Evolutionary conservation across 306 rosid genomes (phyloP).

Genomic region (Malus sieversii): DNA sequence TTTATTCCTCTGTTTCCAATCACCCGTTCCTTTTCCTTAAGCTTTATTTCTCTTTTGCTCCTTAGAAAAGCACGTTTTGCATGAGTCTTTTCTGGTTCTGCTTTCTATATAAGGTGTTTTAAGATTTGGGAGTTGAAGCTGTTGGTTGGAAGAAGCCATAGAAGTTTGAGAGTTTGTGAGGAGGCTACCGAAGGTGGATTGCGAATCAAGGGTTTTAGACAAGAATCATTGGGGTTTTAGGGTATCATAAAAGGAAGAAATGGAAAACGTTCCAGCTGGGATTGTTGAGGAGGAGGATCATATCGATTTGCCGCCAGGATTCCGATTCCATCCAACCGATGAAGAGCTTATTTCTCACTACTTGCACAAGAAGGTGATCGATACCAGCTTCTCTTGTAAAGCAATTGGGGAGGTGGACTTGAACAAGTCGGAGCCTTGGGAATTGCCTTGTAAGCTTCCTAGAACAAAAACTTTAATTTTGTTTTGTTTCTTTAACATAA

Average conservation of each 20-base stretch:
- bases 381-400: conserved; percentile 44
- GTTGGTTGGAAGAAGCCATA: conserved; percentile 5
- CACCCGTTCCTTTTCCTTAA: neutral
- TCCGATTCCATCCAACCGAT: conserved; percentile 92
- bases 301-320: conserved; percentile 77
- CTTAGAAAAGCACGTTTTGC: neutral
- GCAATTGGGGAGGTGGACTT: conserved; percentile 96
- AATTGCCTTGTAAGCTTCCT: conserved; percentile 65
- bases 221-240: conserved; percentile 9
- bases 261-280: conserved; percentile 41
- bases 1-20: conserved; percentile 7
- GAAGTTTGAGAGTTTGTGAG: neutral
- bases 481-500: neutral
- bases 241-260: neutral
- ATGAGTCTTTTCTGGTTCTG: conserved; percentile 22
- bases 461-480: neutral
- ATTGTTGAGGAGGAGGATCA: conserved; percentile 35
- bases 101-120: neutral
- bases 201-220: neutral
- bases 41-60: conserved; percentile 19
- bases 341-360: conserved; percentile 94
- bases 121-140: conserved; percentile 9
- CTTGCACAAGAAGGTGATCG: conserved; percentile 55
- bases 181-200: neutral
- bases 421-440: conserved; percentile 98